A percentile compares a stretch with the other conserved stretches of the same genome.
Evolutionary conservation across 2,329 filamentous ascomycete species (phyloP).

Genomic region (Eutypa lata): DNA sequence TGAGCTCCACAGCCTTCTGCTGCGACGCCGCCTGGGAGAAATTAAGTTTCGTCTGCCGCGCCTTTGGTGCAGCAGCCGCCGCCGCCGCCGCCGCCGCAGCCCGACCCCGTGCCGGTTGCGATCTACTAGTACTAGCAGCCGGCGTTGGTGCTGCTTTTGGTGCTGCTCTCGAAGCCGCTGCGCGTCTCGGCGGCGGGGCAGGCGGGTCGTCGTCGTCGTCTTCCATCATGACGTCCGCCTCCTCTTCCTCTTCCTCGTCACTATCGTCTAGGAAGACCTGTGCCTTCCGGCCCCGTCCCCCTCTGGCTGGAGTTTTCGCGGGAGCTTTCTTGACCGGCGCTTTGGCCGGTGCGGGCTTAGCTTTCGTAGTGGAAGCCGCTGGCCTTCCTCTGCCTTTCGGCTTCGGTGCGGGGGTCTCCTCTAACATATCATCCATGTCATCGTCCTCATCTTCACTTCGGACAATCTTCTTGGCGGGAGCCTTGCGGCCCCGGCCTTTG

Average conservation of each 20-base stretch:
- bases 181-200: slow-evolving; percentile 33
- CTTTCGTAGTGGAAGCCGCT: slow-evolving; percentile 27
- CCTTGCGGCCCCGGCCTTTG: slow-evolving; percentile 32
- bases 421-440: slow-evolving; percentile 51
- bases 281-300: slow-evolving; percentile 34
- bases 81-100: slow-evolving; percentile 19
- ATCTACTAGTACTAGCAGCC: slow-evolving; percentile 5
- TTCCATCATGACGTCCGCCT: slow-evolving; percentile 51
- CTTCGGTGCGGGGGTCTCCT: slow-evolving; percentile 33
- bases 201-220: slow-evolving; percentile 45
- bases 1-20: slow-evolving; percentile 54
- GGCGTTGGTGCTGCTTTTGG: too few species aligned
- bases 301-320: slow-evolving; percentile 27
- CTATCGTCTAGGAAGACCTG: slow-evolving; percentile 37
- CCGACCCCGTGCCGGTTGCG: slow-evolving; percentile 32
- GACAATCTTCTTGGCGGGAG: slow-evolving; percentile 27
- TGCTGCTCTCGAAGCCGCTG: slow-evolving; percentile 29
- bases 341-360: slow-evolving; percentile 37
- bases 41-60: slow-evolving; percentile 46
- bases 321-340: slow-evolving; percentile 45
- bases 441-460: slow-evolving; percentile 50
- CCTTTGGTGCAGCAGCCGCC: slow-evolving; percentile 25
- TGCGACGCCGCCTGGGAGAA: slow-evolving; percentile 47
- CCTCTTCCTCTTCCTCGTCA: slow-evolving; percentile 43
- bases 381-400: slow-evolving; percentile 25